A percentile compares a stretch with the other conserved stretches of the same genome.
phyloP scores from a whole-genome alignment of 192 early-diverging fungal species.

The Coemansia sp. region DNA sequence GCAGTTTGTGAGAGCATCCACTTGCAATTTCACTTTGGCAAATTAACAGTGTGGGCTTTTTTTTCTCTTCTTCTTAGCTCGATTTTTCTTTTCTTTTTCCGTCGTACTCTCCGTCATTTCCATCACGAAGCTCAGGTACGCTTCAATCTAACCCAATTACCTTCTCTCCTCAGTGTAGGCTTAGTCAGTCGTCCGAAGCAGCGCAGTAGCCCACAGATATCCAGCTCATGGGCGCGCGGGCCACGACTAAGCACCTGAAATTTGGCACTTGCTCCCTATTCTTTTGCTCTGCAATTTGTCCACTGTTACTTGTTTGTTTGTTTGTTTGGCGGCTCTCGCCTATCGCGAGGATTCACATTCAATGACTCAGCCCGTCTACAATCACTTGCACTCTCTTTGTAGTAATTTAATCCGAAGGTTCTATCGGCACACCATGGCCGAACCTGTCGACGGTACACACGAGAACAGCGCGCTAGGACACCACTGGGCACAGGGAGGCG shows the following conservation, averaged over 20 bases:
- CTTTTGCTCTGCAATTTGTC: neutral
- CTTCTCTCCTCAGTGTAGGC: neutral
- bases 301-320: neutral
- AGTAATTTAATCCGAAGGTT: conserved; percentile 37
- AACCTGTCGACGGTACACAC: conserved; percentile 30
- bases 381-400: conserved; percentile 8
- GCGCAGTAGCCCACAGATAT: neutral
- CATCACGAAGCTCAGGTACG: conserved; percentile 29
- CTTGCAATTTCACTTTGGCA: neutral
- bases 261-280: neutral
- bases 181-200: neutral
- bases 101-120: neutral
- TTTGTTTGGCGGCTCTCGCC: neutral
- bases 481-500: conserved; percentile 15
- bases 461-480: conserved; percentile 6
- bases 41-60: neutral
- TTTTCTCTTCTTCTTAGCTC: neutral
- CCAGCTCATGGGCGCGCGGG: neutral
- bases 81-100: neutral
- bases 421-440: conserved; percentile 49
- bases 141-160: neutral
- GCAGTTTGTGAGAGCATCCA: neutral
- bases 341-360: neutral
- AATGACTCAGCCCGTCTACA: neutral
- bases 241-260: neutral